These are phyloP conservation scores for Suillus hirtellus DNA, from an alignment of 768 basidiomycete genomes.

Conservation along the genomic window DNA sequence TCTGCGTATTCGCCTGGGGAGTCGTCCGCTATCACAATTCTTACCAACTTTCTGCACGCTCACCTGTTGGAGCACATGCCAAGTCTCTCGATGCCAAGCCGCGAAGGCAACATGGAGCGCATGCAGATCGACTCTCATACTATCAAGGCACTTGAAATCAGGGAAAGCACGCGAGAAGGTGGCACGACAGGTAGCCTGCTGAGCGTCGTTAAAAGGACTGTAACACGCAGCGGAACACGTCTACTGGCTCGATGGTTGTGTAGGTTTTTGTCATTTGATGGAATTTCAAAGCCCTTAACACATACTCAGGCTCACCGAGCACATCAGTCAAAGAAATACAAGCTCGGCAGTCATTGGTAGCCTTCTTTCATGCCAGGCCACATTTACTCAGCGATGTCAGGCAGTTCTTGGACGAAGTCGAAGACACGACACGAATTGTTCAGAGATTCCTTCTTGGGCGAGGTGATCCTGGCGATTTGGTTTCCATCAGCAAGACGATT, in stretches of 20 bases:
- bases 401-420: conserved; percentile 53
- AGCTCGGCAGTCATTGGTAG: conserved; percentile 73
- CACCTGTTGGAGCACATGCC: conserved; percentile 84
- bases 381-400: conserved; percentile 67
- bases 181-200: conserved; percentile 73
- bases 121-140: conserved; percentile 93
- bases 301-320: conserved; percentile 73
- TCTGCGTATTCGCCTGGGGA: conserved; percentile 42
- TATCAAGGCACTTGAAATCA: conserved; percentile 84
- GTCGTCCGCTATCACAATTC: conserved; percentile 54
- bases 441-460: conserved; percentile 74
- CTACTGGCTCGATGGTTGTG: conserved; percentile 77
- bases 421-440: conserved; percentile 73
- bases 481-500: conserved; percentile 63
- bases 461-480: conserved; percentile 65
- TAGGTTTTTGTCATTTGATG: conserved; percentile 36
- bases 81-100: conserved; percentile 52
- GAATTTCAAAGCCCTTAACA: conserved; percentile 16
- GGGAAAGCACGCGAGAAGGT: conserved; percentile 72
- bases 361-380: conserved; percentile 61
- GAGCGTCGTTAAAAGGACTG: conserved; percentile 73
- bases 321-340: conserved; percentile 73
- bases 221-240: conserved; percentile 76
- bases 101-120: conserved; percentile 53
- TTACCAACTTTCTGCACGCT: conserved; percentile 63